phyloP scores from a whole-genome alignment of 78 protist genomes.

The Dictyostelium brefeldianum region DNA sequence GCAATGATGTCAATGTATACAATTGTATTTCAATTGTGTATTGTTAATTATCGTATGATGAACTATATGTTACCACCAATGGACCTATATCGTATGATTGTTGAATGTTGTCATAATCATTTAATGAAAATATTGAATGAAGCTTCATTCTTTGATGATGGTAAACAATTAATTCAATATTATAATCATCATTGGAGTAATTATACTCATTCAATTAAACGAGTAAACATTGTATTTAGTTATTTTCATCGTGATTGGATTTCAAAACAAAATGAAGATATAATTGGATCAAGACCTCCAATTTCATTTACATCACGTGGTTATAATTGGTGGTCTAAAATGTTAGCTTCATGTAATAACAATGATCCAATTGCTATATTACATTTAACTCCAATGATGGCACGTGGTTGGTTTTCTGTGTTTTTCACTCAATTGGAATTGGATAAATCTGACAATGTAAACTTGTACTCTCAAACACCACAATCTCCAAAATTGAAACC shows the following conservation, averaged over 20 bases:
- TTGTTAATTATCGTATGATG: conserved; percentile 46
- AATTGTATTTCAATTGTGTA: conserved; percentile 61
- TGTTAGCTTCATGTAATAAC: not conserved
- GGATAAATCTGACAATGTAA: not conserved
- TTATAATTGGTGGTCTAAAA: conserved; percentile 62
- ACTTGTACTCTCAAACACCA: not conserved
- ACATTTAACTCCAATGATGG: conserved; percentile 68
- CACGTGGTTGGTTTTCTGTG: conserved; percentile 69
- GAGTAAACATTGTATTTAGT: conserved; percentile 63
- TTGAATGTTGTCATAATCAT: conserved; percentile 69
- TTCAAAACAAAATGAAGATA: conserved; percentile 53
- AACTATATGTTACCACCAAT: conserved; percentile 29
- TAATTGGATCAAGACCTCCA: conserved; percentile 5
- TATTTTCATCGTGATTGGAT: conserved; percentile 75
- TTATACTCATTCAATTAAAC: conserved; percentile 39
- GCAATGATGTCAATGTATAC: conserved; percentile 78
- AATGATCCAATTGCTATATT: conserved; percentile 28
- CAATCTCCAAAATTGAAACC: not conserved
- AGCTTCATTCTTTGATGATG: not conserved
- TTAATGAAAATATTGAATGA: conserved; percentile 28
- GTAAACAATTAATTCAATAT: conserved; percentile 33
- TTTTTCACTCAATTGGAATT: conserved; percentile 34
- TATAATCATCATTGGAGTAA: conserved; percentile 51
- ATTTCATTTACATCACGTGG: conserved; percentile 1
- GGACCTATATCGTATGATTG: conserved; percentile 56